Evolutionary conservation across 1,284 basidiomycete genomes (phyloP), one percentile per base, ranked within the genome.

Genomic region (Ustilago loliicola): DNA sequence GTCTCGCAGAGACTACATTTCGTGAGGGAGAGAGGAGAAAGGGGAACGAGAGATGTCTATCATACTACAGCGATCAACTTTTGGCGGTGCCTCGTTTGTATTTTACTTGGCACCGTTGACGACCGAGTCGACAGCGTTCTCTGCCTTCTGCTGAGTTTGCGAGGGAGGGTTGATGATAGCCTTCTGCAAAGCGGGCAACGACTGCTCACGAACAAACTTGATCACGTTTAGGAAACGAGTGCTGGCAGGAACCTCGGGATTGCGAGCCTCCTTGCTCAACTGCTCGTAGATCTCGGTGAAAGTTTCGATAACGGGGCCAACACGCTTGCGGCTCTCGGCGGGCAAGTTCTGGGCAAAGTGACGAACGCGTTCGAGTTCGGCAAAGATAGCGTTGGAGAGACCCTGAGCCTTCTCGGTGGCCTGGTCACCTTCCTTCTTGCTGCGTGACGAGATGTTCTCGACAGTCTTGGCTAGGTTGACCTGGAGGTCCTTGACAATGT

Each of bases 121-220:
- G n/a, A 61, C 36, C 13, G 69, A 45, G 36, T 53, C 52, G 11
- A 61, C 61, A 4, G n/a, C 34, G 4, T 58, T 48, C 19, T 67
- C 61, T 5, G 36, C 54, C 55, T 74, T 66, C 56, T 70, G 61
- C 56, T 67, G 61, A 23, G 64, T 58, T n/a, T 48, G 19, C 13
- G 68, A 64, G 29, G 69, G 60, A 25, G 76, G 72, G 66, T 72
- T 61, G 59, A 78, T 65, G 57, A 78, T 74, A 7, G 76, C 76
- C 69, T 85, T 84, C 71, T 85, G 82, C 40, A 85, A 66, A 21
- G 82, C 83, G 21, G 84, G 84, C 13, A 85, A 63, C 30, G 79
- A 82, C 63, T 83, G 72, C 61, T 82, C 72, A 30, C 81, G 80
- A n/a, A 85, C 79, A 64, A 80, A 85, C 56, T 62, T 63, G 57